Percentiles rank a stretch among this genome's conserved stretches.
phyloP scores from a whole-genome alignment of 2,329 filamentous ascomycete genomes.

The Aspergillus vadensis region DNA sequence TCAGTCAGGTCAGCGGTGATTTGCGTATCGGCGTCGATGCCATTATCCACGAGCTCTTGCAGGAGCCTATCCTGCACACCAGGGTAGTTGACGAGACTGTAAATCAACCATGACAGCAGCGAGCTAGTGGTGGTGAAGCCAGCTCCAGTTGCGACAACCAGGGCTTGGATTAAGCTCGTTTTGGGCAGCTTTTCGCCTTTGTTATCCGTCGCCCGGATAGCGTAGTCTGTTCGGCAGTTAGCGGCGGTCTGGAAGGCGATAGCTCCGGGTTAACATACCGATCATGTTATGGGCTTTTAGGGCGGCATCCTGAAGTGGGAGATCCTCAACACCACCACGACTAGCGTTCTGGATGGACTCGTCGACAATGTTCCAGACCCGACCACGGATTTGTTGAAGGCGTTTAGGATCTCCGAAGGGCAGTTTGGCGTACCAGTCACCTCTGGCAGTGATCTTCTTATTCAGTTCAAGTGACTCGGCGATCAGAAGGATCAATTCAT shows the following conservation, averaged over 20 bases:
- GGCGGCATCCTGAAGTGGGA: constrained; percentile 49
- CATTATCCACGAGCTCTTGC: constrained; percentile 59
- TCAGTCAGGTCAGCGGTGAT: constrained; percentile 53
- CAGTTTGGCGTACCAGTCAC: constrained; percentile 58
- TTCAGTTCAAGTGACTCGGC: constrained; percentile 57
- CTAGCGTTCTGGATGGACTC: constrained; percentile 26
- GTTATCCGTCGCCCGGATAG: constrained; percentile 55
- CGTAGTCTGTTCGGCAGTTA: constrained; percentile 48
- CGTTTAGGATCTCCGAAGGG: constrained; percentile 60
- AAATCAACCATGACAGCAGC: constrained; percentile 61
- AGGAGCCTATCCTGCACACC: constrained; percentile 60
- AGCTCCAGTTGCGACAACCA: constrained; percentile 58
- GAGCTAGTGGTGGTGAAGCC: constrained; percentile 64
- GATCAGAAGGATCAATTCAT: constrained; percentile 56
- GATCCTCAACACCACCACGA: constrained; percentile 28
- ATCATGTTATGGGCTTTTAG: constrained; percentile 42
- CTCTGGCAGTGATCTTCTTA: constrained; percentile 59
- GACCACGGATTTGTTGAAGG: constrained; percentile 30
- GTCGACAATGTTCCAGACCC: constrained; percentile 25
- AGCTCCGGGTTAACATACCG: constrained; percentile 28
- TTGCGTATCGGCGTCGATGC: constrained; percentile 47
- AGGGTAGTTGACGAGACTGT: constrained; percentile 55
- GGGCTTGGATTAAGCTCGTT: constrained; percentile 41
- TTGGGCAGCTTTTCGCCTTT: constrained; percentile 58
- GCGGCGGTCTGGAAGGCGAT: neutral